phyloP scores from a whole-genome alignment of 768 basidiomycete species.

The Pisolithus marmoratus region DNA sequence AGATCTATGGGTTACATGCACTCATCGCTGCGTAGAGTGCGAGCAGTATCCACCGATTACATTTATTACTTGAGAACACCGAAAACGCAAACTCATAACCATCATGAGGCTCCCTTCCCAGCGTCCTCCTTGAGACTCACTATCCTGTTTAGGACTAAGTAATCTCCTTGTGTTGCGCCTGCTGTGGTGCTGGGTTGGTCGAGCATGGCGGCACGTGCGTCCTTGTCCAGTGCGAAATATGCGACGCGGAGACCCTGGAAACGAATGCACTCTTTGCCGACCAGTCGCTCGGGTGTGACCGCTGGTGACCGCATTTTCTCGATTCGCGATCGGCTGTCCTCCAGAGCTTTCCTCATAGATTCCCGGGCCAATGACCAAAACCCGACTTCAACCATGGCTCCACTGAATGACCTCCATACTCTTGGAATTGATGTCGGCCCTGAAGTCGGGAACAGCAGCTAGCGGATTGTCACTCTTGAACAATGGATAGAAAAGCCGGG shows the following conservation, averaged over 20 bases:
- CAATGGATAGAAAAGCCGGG: conserved; percentile 84
- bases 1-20: conserved; percentile 89
- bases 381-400: conserved; percentile 82
- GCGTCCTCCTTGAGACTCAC: conserved; percentile 94
- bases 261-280: conserved; percentile 87
- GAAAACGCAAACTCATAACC: not conserved
- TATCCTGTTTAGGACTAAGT: conserved; percentile 82
- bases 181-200: conserved; percentile 43
- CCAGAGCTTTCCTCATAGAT: conserved; percentile 56
- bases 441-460: conserved; percentile 64
- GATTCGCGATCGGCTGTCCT: conserved; percentile 58
- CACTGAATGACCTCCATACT: conserved; percentile 75
- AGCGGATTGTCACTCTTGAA: conserved; percentile 93
- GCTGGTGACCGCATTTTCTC: conserved; percentile 61
- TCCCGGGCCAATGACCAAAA: conserved; percentile 81
- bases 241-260: conserved; percentile 97
- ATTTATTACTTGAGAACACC: not conserved
- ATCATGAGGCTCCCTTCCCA: conserved; percentile 48
- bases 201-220: conserved; percentile 62
- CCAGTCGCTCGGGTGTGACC: conserved; percentile 67
- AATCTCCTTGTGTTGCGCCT: conserved; percentile 61
- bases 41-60: conserved; percentile 5
- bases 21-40: conserved; percentile 60
- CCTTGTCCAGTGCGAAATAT: conserved; percentile 92
- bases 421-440: conserved; percentile 74